These are phyloP conservation scores for Leishmania tarentolae DNA, from an alignment of 208 protist genomes.

Conservation along the genomic window DNA sequence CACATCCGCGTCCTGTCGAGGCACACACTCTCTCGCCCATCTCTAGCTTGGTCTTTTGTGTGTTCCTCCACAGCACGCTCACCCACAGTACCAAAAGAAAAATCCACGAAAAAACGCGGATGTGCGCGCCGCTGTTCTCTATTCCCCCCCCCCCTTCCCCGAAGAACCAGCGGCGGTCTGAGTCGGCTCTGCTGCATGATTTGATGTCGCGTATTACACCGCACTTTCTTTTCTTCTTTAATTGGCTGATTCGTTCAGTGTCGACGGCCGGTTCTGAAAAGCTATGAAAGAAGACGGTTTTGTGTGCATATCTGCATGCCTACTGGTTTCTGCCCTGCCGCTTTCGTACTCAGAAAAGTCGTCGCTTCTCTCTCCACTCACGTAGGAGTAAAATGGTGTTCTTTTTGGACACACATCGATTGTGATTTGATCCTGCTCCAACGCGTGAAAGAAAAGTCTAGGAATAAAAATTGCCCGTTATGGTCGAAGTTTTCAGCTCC, in stretches of 20 bases:
- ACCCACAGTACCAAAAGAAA: neutral
- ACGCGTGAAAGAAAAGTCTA: neutral
- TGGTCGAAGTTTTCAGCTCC: neutral
- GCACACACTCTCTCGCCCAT: conserved; percentile 11
- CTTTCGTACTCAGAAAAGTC: neutral
- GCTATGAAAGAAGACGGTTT: neutral
- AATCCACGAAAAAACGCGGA: neutral
- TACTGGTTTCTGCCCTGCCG: neutral
- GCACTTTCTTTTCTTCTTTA: neutral
- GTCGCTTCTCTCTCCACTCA: neutral
- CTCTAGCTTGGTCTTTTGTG: neutral
- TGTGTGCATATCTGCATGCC: neutral
- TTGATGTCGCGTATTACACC: neutral
- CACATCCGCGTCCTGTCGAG: neutral
- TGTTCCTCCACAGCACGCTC: neutral
- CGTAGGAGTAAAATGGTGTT: neutral
- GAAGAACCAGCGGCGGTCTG: neutral
- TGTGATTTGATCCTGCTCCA: neutral
- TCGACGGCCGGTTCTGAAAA: no score
- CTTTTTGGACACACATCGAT: neutral
- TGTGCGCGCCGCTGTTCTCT: neutral
- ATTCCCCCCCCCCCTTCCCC: neutral
- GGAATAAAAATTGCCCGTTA: neutral
- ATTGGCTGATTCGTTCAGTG: neutral
- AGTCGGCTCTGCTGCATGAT: neutral